Percentiles rank a stretch among this genome's conserved stretches.
Evolutionary conservation across 345 rosid genomes (phyloP).

Genomic region (Melaleuca quinquenervia): DNA sequence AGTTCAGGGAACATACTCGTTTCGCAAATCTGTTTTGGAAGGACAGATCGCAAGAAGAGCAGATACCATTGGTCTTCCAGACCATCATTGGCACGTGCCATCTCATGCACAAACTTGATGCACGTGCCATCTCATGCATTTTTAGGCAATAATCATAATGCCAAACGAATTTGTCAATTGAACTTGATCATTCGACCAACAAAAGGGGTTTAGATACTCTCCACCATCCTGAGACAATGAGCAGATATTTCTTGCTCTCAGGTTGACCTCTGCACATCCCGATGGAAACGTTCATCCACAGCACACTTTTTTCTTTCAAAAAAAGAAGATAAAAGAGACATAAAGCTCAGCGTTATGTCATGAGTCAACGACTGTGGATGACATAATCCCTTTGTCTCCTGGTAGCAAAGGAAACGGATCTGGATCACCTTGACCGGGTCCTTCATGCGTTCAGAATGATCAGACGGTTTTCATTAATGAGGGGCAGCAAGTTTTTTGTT

Average conservation of each 20-base stretch:
- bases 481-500: too few relatives aligned
- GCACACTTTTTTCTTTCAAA: too few relatives aligned
- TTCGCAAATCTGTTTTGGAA: conserved; percentile 43
- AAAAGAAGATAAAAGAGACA: background rate
- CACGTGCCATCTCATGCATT: background rate
- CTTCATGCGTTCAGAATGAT: too few relatives aligned
- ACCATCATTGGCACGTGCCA: conserved; percentile 20
- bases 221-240: background rate
- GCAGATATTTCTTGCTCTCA: background rate
- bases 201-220: background rate
- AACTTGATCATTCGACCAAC: background rate
- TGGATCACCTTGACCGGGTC: too few relatives aligned
- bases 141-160: background rate
- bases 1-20: conserved; percentile 46
- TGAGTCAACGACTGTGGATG: too few relatives aligned
- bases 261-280: background rate
- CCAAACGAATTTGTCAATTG: background rate
- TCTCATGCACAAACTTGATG: conserved; percentile 17
- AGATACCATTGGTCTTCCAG: conserved; percentile 29
- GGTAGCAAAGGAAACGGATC: too few relatives aligned
- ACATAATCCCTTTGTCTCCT: too few relatives aligned
- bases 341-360: too few relatives aligned
- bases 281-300: background rate
- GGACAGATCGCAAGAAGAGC: conserved; percentile 33
- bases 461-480: too few relatives aligned